Evolutionary conservation across 805 yeast genomes (phyloP), one percentile per base, ranked within the genome.

Genomic region (Saccharomycopsis synnaedendra): DNA sequence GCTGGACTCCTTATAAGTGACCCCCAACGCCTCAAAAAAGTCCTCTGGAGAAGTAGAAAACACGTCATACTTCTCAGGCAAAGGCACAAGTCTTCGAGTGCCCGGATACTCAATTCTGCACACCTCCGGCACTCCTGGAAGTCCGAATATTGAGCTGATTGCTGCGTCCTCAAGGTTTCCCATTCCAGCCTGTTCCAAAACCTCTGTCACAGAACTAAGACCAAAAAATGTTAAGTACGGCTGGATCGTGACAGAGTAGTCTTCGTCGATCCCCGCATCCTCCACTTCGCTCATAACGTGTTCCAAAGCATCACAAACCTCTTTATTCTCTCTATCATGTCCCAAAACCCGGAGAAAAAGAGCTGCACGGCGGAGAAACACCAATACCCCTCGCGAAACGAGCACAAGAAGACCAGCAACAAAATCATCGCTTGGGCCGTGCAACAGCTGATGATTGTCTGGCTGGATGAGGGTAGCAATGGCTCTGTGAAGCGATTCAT

Each of bases 31-130:
- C 19, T 19, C 19, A 19, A 19, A 19, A 19, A 19, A 19, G 19
- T 19, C 19, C 19, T 19, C 2, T 28, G 65, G 56, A 34, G 62
- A 58, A 2, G 68, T 67, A 5, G 64, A 56, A 46, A 69, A 70
- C 3, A 65, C 63, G 53, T 63, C 60, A 58, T 68, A 64, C 52
- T 71, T 68, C 9, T 56, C 51, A 8, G 87, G 82, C 41, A 82
- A 58, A 43, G 73, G 72, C 34, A 75, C 66, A 44, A 82, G 62
- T 45, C 72, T 72, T 1, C 76, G 64, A 5, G 71, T 67, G 8
- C 80, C 80, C 4, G 85, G 81, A 53, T 69, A 76, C 29, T 72
- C 79, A 42, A 59, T n/a, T 7, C 28, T 31, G 7, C 27, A 5
- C 30, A 31, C 32, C 27, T 42, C 44, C n/a, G 6, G 7, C 19